Evolutionary conservation across 768 basidiomycete species (phyloP), one percentile per base, ranked within the genome.

Genomic region (Podaxis pistillaris): DNA sequence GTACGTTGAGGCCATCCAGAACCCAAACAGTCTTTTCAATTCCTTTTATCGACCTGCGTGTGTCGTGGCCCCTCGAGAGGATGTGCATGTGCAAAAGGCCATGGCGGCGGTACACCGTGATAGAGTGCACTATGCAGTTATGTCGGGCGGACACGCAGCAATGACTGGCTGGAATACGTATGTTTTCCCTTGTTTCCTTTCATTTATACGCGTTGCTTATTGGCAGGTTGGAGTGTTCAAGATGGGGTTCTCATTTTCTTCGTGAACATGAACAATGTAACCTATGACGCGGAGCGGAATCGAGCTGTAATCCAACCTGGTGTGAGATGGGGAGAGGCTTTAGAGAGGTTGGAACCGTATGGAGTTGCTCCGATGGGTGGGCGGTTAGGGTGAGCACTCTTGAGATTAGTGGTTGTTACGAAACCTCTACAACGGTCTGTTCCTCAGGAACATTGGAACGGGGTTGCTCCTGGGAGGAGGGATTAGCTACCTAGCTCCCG

Each of bases 131-230:
- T 81, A 81, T 63, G 78, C 78, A 22, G 79, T 81, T 3, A 78
- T 76, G 65, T 74, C 78, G 4, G 79, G 78, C 13, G 76, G 76
- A 5, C 79, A 81, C 62, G 75, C 73, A 58, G 78, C 71, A 7
- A 78, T 77, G 75, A 69, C 65, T n/a, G 79, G 76, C 13, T 81
- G 78, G 78, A 79, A 81, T 68, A 77, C 68, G 79, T 81, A 64
- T 58, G 76, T 64, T 22, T 44, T n/a, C 30, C 36, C 26, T 12
- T 37, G n/a, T 52, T 33, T 36, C 30, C 46, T 19, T n/a, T 60
- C 24, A 24, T 58, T 40, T 50, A 33, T 41, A 13, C 28, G 26
- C 52, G 46, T 51, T 58, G 53, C 47, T 64, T 33, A 50, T 54
- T 57, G 17, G 36, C 53, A 46, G 46, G 60, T 52, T 66, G 55